Base-by-base conservation (phyloP, 2,329 filamentous ascomycete genomes). In the Ascomycota sp. region DNA sequence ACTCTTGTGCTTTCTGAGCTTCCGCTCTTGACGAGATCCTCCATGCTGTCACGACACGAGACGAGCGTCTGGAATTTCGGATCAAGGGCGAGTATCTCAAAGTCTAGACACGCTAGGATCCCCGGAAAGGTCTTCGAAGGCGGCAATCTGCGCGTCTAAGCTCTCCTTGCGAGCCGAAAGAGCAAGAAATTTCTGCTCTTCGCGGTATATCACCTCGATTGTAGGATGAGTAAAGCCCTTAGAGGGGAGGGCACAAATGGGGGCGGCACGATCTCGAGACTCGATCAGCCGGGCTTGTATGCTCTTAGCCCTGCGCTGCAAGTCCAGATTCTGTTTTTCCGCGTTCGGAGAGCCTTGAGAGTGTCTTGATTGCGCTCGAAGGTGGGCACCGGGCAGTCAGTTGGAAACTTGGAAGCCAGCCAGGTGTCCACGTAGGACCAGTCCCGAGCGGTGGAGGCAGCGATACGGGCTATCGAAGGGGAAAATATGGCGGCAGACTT, bases 321-420 rank as follows among this genome's bases (percentile, higher is more conserved):
- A 68, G 30, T 89, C 75, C 4, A 74, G 60, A n/a, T 82, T 86
- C 38, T 75, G 65, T 38, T 70, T 69, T 8, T 69, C 65, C 4
- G 85, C 53, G 36, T 70, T 58, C 0, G 66, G 43, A 93, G 62
- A 1, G 65, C 71, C 38, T 71, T 74, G 29, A 93, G 61, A 0
- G 85, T 94, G 27, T 86, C 78, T 20, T 75, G 64, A 45, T 89
- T 94, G 42, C 82, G 75, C 55, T 95, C 86, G 49, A 93, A 93
- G 1, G 61, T 47, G 0, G 82, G 83, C 0, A 75, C 56, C 0
- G 63, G 48, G 27, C 65, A 67, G 20, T 68, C 65, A 27, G 63
- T 61, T 40, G 63, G 61, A 41, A 78, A 79, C 44, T 78, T 78
- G 34, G 67, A 63, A 27, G 63, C 60, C 8, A 94, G 69, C 85